phyloP scores from a whole-genome alignment of 1,284 basidiomycete species.

The Phellinidium pouzarii region DNA sequence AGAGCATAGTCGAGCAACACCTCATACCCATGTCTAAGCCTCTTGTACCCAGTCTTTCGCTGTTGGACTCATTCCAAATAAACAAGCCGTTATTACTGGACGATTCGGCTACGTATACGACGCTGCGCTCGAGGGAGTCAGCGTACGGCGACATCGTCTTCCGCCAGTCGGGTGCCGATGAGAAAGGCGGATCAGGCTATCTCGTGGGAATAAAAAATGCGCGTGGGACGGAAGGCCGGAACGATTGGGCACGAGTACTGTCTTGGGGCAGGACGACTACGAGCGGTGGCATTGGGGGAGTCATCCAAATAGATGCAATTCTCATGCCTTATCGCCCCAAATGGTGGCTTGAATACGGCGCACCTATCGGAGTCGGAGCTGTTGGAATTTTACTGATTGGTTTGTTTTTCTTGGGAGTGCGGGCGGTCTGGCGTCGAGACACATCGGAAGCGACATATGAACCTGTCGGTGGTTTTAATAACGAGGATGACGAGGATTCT shows the following conservation, averaged over 20 bases:
- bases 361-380: constrained; percentile 50
- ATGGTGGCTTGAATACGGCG: constrained; percentile 71
- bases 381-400: constrained; percentile 53
- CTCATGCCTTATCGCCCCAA: constrained; percentile 81
- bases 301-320: constrained; percentile 82
- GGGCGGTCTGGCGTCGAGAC: constrained; percentile 60
- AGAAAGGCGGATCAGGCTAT: constrained; percentile 37
- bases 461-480: constrained; percentile 70
- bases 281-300: constrained; percentile 68
- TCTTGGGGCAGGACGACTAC: constrained; percentile 79
- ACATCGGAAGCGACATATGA: constrained; percentile 79
- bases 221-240: constrained; percentile 61
- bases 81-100: constrained; percentile 68
- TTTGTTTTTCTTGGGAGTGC: constrained; percentile 66
- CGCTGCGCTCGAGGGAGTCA: constrained; percentile 55
- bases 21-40: constrained; percentile 59
- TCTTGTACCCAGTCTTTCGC: constrained; percentile 21
- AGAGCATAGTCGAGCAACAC: constrained; percentile 79
- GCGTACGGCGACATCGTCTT: constrained; percentile 81
- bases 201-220: constrained; percentile 90
- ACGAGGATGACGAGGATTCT: constrained; percentile 39
- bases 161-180: constrained; percentile 42
- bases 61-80: constrained; percentile 42
- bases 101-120: constrained; percentile 67
- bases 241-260: constrained; percentile 73